phyloP scores from a whole-genome alignment of 306 rosid species.

The Trifolium fragiferum region DNA sequence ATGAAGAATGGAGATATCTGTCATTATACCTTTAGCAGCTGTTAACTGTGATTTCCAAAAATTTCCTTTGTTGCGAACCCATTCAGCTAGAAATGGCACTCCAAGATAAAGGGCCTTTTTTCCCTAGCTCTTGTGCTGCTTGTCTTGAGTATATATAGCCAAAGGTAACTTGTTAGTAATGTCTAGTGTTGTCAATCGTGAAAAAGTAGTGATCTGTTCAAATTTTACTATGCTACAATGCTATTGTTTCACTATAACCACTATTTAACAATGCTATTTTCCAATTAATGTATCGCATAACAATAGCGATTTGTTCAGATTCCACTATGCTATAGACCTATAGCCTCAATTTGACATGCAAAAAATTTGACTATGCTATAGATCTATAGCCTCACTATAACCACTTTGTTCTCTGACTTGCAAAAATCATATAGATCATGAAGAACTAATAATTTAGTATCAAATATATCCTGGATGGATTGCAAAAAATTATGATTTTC shows the following conservation, averaged over 20 bases:
- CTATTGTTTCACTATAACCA: background rate
- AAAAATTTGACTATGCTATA: no score
- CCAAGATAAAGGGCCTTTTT: slow-evolving; percentile 86
- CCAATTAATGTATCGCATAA: background rate
- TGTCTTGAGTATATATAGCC: slow-evolving; percentile 87
- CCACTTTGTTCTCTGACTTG: no score
- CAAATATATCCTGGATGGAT: no score
- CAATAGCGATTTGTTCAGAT: background rate
- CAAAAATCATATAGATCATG: no score
- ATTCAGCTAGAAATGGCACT: slow-evolving; percentile 89
- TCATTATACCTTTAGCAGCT: slow-evolving; percentile 79
- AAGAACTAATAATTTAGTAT: no score
- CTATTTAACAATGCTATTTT: background rate
- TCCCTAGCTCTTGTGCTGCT: slow-evolving; percentile 95
- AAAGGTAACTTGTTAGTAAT: slow-evolving; percentile 28
- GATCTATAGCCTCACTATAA: no score
- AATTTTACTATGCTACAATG: background rate
- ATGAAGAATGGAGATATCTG: background rate
- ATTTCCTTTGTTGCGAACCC: slow-evolving; percentile 93
- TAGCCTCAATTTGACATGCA: background rate
- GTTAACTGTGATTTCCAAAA: slow-evolving; percentile 90
- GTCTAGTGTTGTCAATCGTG: background rate
- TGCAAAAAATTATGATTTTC: no score
- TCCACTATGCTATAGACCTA: background rate
- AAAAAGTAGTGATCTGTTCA: background rate